A percentile compares a stretch with the other conserved stretches of the same genome.
These are phyloP conservation scores for Pythium chondricola DNA, from an alignment of 352 stramenopile genomes.

Conservation along the genomic window DNA sequence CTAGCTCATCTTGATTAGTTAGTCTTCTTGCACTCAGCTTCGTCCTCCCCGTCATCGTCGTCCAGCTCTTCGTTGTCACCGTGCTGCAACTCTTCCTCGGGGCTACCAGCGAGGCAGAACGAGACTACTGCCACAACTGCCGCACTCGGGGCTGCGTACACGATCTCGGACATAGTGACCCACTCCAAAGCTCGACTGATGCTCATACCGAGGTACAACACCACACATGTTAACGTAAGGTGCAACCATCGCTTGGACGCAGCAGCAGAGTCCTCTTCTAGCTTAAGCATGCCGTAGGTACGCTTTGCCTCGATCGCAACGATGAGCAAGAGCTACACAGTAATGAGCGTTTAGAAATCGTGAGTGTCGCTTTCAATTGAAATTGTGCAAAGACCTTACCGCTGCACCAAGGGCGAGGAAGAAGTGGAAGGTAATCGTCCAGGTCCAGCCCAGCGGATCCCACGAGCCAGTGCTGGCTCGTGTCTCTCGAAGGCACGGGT, in stretches of 20 bases:
- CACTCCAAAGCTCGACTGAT: background rate
- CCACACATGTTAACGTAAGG: slow-evolving; percentile 1
- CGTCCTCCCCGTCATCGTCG: background rate
- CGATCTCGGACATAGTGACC: slow-evolving; percentile 3
- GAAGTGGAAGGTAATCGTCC: slow-evolving; percentile 9
- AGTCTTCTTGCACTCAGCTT: no score
- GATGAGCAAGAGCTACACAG: slow-evolving; percentile 10
- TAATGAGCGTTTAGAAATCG: no score
- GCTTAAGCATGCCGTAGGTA: background rate
- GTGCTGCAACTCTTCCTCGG: slow-evolving; percentile 8
- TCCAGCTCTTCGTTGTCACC: slow-evolving; percentile 1
- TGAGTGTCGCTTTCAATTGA: no score
- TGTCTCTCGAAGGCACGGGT: slow-evolving; percentile 4
- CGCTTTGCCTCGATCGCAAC: slow-evolving; percentile 10
- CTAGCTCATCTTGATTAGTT: no score
- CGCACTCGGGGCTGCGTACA: background rate
- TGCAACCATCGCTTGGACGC: slow-evolving; percentile 10
- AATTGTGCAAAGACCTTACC: slow-evolving; percentile 8
- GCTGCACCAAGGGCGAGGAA: slow-evolving; percentile 11
- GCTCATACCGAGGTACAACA: slow-evolving; percentile 6
- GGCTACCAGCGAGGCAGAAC: slow-evolving; percentile 9
- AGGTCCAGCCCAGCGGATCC: slow-evolving; percentile 4
- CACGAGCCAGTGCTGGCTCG: background rate
- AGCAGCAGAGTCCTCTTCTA: background rate
- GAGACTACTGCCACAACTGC: slow-evolving; percentile 5